Percentiles rank a stretch among this genome's conserved stretches.
Evolutionary conservation across 352 stramenopile genomes (phyloP).

Genomic region (Pythium rishiriense): DNA sequence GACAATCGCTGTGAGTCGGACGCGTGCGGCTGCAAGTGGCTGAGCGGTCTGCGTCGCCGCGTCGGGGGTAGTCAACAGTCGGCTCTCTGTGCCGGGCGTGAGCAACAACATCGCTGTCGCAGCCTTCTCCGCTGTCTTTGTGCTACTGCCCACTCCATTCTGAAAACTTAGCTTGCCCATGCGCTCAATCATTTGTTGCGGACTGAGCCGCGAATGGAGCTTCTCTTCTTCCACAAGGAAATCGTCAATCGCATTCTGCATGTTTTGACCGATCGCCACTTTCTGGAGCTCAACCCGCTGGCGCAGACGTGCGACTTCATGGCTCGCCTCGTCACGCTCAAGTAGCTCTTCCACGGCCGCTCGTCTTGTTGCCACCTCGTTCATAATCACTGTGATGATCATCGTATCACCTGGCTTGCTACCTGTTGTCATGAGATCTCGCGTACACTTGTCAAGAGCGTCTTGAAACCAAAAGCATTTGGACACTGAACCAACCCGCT

Average conservation of each 20-base stretch:
- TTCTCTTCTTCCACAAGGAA: conserved; percentile 19
- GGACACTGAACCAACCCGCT: conserved; percentile 37
- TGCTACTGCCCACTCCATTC: conserved; percentile 22
- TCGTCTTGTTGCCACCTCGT: conserved; percentile 27
- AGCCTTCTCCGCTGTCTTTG: conserved; percentile 13
- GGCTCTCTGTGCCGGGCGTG: conserved; percentile 26
- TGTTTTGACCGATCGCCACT: conserved; percentile 22
- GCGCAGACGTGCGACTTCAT: conserved; percentile 23
- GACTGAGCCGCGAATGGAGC: conserved; percentile 25
- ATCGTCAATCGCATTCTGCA: conserved; percentile 36
- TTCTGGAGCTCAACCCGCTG: conserved; percentile 33
- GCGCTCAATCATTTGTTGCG: conserved; percentile 24
- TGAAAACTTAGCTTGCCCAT: conserved; percentile 19
- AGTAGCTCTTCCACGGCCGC: conserved; percentile 42
- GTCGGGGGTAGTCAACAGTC: conserved; percentile 19
- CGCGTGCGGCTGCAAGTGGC: conserved; percentile 4
- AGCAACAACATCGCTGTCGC: conserved; percentile 26
- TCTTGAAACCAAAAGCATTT: conserved; percentile 53
- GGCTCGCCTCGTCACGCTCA: conserved; percentile 29
- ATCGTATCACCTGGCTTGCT: not conserved
- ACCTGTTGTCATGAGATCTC: conserved; percentile 13
- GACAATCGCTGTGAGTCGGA: conserved; percentile 8
- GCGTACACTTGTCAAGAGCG: conserved; percentile 34
- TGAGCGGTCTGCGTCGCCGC: conserved; percentile 5
- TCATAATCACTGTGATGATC: conserved; percentile 16